Base-by-base conservation (phyloP, 1,139 yeast species). In the Petasospora rhodanensis region DNA sequence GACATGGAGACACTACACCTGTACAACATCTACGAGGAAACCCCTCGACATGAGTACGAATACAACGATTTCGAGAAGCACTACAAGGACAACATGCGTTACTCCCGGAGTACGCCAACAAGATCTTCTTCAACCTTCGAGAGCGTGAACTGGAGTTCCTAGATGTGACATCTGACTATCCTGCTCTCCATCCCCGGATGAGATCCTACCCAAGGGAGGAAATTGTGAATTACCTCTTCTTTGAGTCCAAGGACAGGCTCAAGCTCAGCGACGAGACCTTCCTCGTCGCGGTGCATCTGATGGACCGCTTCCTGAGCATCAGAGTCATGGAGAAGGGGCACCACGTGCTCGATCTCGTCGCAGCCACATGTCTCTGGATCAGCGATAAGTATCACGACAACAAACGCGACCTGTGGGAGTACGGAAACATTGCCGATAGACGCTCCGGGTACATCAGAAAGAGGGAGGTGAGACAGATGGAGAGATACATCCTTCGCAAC, bases 371-470 rank as follows among this genome's bases (percentile, higher is more conserved):
- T 7, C 63, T 89, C 45, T 84, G 87, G 58, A 81, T 89, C 42
- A 96, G 96, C 19, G 95, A 96, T 13, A 89, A 89, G 62, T 87
- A 84, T 58, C 98, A 91, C 62, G 98, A 91, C n/a, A 62, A 95
- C 91, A 22, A 83, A 82, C 55, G 73, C 91, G 9, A 98, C 98
- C 5, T 80, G 91, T 28, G 81, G 89, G 31, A 76, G 80, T 42
- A 84, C 86, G 59, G 89, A 87, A 57, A 86, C 95, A 14, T 85
- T 84, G 56, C 86, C 87, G 44, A 86, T 96, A 19, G 96, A 86
- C 58, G 67, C 66, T 17, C 86, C 91, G 11, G 86, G 82, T 54
- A 71, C 85, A 9, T 91, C 80, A 55, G 86, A 80, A 37, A n/a
- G n/a, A n/a, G n/a, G n/a, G 95, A 86, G 52, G 85, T 91, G 38